A percentile compares a stretch with the other conserved stretches of the same genome.
These are phyloP conservation scores for Cyberlindnera meyerae DNA, from an alignment of 805 yeast species.

Conservation along the genomic window DNA sequence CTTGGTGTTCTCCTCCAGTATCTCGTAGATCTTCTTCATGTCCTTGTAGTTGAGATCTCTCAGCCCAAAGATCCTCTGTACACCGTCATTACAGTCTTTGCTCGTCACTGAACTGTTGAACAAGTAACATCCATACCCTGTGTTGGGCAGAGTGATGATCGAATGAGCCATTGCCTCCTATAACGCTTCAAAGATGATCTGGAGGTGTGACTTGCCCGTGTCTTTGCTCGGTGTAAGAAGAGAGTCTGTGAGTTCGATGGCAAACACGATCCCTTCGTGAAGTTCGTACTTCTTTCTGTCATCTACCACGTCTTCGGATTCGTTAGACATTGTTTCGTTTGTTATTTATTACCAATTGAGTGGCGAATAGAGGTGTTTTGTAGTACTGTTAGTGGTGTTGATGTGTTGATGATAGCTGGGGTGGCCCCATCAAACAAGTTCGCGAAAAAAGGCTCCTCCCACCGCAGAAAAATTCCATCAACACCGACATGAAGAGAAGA, in stretches of 20 bases:
- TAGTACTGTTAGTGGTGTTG: too few species aligned
- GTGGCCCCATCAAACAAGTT: too few species aligned
- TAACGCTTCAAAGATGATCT: conserved; percentile 51
- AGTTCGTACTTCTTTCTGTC: conserved; percentile 32
- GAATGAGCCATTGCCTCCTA: conserved; percentile 60
- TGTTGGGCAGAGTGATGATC: conserved; percentile 57
- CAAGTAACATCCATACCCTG: conserved; percentile 72
- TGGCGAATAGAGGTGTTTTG: too few species aligned
- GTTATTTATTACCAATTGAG: too few species aligned
- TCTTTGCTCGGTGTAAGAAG: conserved; percentile 37
- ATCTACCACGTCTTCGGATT: conserved; percentile 2
- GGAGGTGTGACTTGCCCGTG: conserved; percentile 37
- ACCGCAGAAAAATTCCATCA: too few species aligned
- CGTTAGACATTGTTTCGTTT: conserved; percentile 1
- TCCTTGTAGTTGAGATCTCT: conserved; percentile 49
- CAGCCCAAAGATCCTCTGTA: conserved; percentile 47
- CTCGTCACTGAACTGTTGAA: conserved; percentile 42
- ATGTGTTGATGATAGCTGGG: too few species aligned
- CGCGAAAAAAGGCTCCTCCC: too few species aligned
- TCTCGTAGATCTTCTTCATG: conserved; percentile 51
- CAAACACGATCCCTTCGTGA: conserved; percentile 60
- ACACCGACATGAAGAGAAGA: too few species aligned
- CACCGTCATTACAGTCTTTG: conserved; percentile 35
- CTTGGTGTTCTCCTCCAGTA: conserved; percentile 39
- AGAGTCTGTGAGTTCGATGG: conserved; percentile 51